phyloP scores from a whole-genome alignment of 78 protist species.

The Dictyostelium citrinum region DNA sequence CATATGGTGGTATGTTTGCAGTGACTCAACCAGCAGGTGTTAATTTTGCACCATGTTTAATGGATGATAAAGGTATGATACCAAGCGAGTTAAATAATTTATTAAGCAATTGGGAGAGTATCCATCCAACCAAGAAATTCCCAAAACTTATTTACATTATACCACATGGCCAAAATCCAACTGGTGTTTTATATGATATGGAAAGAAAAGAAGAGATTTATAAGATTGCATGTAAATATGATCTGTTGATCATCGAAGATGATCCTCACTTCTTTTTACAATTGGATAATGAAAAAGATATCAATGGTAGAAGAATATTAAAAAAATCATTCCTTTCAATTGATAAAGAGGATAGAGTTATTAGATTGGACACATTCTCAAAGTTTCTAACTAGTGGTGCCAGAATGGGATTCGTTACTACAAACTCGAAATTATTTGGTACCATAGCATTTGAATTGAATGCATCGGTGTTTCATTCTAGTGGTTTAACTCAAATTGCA shows the following conservation, averaged over 20 bases:
- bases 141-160: neutral
- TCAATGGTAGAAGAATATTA: neutral
- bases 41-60: neutral
- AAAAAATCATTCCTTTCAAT: neutral
- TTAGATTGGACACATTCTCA: neutral
- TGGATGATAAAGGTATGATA: conserved; percentile 53
- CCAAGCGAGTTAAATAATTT: conserved; percentile 1
- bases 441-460: neutral
- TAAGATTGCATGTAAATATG: neutral
- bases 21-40: neutral
- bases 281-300: neutral
- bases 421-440: neutral
- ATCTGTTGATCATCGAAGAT: neutral
- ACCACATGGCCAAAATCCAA: conserved; percentile 22
- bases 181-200: neutral
- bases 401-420: neutral
- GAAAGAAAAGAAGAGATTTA: neutral
- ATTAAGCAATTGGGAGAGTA: conserved; percentile 23
- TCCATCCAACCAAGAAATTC: neutral
- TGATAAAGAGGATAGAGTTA: neutral
- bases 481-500: neutral
- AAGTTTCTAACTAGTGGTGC: neutral
- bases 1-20: conserved; percentile 63
- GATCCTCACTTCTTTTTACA: conserved; percentile 1
- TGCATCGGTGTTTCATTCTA: neutral